These are phyloP conservation scores for Ogataea pignaliae DNA, from an alignment of 805 yeast species.

Conservation along the genomic window DNA sequence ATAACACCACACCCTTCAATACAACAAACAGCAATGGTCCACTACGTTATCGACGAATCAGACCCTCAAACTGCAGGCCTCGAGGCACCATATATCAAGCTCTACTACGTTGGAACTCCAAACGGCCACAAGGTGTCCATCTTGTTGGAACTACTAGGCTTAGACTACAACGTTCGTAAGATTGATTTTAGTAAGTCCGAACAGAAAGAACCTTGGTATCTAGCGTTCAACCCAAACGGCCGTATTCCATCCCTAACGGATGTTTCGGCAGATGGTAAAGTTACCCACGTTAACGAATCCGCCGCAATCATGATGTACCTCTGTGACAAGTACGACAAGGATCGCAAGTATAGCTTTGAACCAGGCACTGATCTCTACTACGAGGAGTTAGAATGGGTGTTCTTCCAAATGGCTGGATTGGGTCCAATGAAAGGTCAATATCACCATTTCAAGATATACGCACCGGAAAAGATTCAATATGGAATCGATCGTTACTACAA, in stretches of 20 bases:
- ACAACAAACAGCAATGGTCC: slow-evolving; percentile 21
- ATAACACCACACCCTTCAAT: no score
- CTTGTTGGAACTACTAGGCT: slow-evolving; percentile 37
- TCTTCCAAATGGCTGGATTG: slow-evolving; percentile 54
- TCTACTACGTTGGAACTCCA: slow-evolving; percentile 41
- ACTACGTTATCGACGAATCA: slow-evolving; percentile 26
- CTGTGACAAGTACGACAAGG: slow-evolving; percentile 56
- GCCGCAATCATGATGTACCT: slow-evolving; percentile 59
- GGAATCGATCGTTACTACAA: slow-evolving; percentile 46
- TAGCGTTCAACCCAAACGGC: slow-evolving; percentile 58
- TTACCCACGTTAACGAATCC: slow-evolving; percentile 47
- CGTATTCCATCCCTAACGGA: slow-evolving; percentile 53
- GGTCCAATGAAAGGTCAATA: slow-evolving; percentile 67
- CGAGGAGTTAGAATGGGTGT: slow-evolving; percentile 47
- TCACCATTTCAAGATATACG: slow-evolving; percentile 39
- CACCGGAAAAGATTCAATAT: slow-evolving; percentile 50
- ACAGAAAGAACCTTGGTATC: slow-evolving; percentile 55
- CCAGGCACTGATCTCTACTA: slow-evolving; percentile 42
- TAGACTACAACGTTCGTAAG: slow-evolving; percentile 36
- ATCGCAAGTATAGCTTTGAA: slow-evolving; percentile 40
- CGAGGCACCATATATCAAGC: slow-evolving; percentile 39
- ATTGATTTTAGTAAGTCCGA: slow-evolving; percentile 39
- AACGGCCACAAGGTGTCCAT: slow-evolving; percentile 41
- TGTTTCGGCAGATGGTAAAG: slow-evolving; percentile 36
- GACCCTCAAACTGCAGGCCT: slow-evolving; percentile 31